Conservation (phyloP, 2,329 filamentous ascomycete species). For the Scytalidium sp. region DNA sequence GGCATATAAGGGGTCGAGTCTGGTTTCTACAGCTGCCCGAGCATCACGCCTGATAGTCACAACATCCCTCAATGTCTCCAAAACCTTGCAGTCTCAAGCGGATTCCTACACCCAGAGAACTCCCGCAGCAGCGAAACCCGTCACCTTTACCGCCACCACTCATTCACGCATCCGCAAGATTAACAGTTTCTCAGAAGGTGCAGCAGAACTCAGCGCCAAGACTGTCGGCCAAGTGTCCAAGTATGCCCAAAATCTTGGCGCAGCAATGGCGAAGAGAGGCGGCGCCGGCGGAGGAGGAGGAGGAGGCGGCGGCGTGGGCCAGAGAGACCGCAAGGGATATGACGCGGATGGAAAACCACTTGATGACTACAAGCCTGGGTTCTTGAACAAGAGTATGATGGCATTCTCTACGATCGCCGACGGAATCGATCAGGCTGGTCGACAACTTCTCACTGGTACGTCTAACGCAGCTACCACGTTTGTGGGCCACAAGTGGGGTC, state of each 20-base stretch:
- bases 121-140: conserved; percentile 72
- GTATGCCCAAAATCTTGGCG: conserved; percentile 87
- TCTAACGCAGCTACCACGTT: conserved; percentile 80
- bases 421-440: conserved; percentile 84
- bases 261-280: conserved; percentile 64
- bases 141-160: conserved; percentile 84
- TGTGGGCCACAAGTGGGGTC: conserved; percentile 84
- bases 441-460: conserved; percentile 70
- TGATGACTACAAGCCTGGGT: conserved; percentile 75
- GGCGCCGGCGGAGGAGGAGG: no score
- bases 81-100: conserved; percentile 72
- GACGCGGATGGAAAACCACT: conserved; percentile 65
- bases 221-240: conserved; percentile 82
- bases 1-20: conserved; percentile 81
- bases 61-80: conserved; percentile 75
- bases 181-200: conserved; percentile 77
- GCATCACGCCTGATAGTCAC: conserved; percentile 93
- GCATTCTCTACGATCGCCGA: conserved; percentile 94
- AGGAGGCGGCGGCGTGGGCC: no score
- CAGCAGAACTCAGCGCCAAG: conserved; percentile 76
- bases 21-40: conserved; percentile 83
- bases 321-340: conserved; percentile 55
- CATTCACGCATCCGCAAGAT: conserved; percentile 85
- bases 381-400: conserved; percentile 95
- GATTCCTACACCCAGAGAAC: conserved; percentile 78